A percentile compares a stretch with the other conserved stretches of the same genome.
Conservation (phyloP, 1,284 basidiomycete species). For the Cerioporus squamosus region DNA sequence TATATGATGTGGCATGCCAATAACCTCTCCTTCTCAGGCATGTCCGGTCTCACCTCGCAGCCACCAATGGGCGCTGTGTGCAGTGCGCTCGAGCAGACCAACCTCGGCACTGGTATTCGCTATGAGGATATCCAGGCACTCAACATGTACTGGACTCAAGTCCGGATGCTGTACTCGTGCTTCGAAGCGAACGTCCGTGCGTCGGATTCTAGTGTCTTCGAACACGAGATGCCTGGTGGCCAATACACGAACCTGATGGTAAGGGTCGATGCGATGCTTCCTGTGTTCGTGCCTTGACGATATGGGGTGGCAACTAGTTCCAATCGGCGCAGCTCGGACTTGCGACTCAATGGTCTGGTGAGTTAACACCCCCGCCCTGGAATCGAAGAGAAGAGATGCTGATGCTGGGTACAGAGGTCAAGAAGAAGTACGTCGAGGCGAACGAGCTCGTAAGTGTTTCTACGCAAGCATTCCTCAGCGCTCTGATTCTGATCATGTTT, state of each 20-base stretch:
- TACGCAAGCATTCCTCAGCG: slow-evolving; percentile 5
- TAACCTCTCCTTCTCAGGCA: slow-evolving; percentile 55
- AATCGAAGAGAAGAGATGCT: slow-evolving; percentile 7
- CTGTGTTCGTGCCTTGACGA: not conserved
- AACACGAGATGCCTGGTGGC: slow-evolving; percentile 99
- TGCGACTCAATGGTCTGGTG: slow-evolving; percentile 94
- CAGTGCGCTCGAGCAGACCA: slow-evolving; percentile 94
- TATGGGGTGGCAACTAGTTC: slow-evolving; percentile 64
- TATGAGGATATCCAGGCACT: slow-evolving; percentile 98
- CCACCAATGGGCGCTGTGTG: slow-evolving; percentile 98
- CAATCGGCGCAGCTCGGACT: slow-evolving; percentile 98
- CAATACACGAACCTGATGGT: slow-evolving; percentile 97
- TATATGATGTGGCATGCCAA: not conserved
- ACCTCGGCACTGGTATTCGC: slow-evolving; percentile 94
- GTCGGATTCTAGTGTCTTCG: slow-evolving; percentile 96
- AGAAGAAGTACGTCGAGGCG: slow-evolving; percentile 98
- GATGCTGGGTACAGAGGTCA: slow-evolving; percentile 73
- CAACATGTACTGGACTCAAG: slow-evolving; percentile 98
- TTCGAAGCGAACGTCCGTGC: slow-evolving; percentile 99
- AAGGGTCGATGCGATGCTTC: slow-evolving; percentile 26
- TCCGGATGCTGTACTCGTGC: slow-evolving; percentile 93
- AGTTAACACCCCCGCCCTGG: slow-evolving; percentile 20
- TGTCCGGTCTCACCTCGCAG: slow-evolving; percentile 98
- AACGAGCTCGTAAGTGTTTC: slow-evolving; percentile 77
- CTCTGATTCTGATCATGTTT: slow-evolving; percentile 7